These are phyloP conservation scores for Cladosporium velox DNA, from an alignment of 2,329 filamentous ascomycete genomes.

Conservation along the genomic window DNA sequence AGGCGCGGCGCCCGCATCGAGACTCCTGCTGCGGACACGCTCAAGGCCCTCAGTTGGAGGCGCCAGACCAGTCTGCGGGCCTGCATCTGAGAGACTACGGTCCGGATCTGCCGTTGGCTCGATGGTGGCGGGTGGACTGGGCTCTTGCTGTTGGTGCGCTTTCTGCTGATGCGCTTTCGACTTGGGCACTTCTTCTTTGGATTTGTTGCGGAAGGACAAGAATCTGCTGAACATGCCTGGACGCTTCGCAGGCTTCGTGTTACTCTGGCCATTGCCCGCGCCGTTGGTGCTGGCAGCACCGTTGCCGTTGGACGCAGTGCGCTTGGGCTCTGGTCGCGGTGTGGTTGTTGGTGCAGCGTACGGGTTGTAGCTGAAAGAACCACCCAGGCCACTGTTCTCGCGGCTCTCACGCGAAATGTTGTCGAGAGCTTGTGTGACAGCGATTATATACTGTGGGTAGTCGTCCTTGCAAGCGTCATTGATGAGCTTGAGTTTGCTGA, in stretches of 20 bases:
- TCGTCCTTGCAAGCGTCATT: conserved; percentile 45
- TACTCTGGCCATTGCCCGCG: neutral
- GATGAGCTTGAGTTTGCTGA: conserved; percentile 48
- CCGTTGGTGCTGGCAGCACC: neutral
- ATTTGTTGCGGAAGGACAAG: conserved; percentile 30
- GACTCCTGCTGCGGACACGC: conserved; percentile 29
- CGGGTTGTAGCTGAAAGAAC: conserved; percentile 19
- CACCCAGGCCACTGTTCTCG: conserved; percentile 25
- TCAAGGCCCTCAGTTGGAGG: conserved; percentile 6
- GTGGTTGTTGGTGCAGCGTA: conserved; percentile 17
- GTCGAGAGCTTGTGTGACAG: conserved; percentile 45
- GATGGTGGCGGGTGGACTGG: conserved; percentile 20
- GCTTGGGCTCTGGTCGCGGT: neutral
- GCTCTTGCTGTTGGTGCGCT: conserved; percentile 12
- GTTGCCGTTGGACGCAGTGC: neutral
- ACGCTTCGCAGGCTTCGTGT: conserved; percentile 23
- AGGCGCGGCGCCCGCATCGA: conserved; percentile 16
- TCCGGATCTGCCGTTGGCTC: conserved; percentile 28
- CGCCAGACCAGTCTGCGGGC: conserved; percentile 20
- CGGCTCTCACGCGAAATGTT: conserved; percentile 42
- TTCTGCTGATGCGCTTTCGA: conserved; percentile 15
- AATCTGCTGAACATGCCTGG: conserved; percentile 32
- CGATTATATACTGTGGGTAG: conserved; percentile 49
- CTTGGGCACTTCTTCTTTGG: conserved; percentile 21
- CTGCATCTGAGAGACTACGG: conserved; percentile 34